Conservation (phyloP, 176 grass and related monocot genomes). For the Microstegium vimineum region DNA sequence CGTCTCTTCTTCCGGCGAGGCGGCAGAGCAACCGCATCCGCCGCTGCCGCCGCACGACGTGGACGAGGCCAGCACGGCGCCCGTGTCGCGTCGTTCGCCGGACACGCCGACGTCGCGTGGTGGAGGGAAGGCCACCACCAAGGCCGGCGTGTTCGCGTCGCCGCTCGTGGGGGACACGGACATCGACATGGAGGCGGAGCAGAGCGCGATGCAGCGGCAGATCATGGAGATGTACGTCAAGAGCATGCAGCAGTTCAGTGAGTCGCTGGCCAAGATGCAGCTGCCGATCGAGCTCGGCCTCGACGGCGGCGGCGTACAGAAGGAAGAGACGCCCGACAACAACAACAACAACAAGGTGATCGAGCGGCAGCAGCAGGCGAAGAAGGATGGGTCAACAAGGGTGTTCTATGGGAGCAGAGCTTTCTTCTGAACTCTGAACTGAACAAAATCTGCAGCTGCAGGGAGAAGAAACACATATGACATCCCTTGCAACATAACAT, state of each 20-base stretch:
- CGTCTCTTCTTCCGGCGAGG: background rate
- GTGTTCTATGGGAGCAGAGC: constrained; percentile 98
- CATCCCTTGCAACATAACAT: background rate
- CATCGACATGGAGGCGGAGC: constrained; percentile 61
- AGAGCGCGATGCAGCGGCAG: constrained; percentile 85
- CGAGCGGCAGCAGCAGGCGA: constrained; percentile 31
- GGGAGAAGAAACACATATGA: background rate
- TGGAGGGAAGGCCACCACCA: background rate
- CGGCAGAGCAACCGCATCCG: background rate
- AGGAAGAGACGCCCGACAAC: constrained; percentile 34
- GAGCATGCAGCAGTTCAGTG: constrained; percentile 95
- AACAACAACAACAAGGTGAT: constrained; percentile 14
- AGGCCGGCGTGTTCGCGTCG: constrained; percentile 45
- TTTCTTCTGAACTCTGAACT: constrained; percentile 74
- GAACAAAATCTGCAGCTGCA: background rate
- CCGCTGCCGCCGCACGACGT: background rate
- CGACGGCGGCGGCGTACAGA: constrained; percentile 8
- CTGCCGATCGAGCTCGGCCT: constrained; percentile 60
- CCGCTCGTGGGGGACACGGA: constrained; percentile 49
- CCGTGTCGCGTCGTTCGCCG: constrained; percentile 18
- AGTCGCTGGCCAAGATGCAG: constrained; percentile 71
- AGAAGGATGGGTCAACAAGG: constrained; percentile 68
- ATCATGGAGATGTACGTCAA: constrained; percentile 95
- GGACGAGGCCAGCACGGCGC: background rate
- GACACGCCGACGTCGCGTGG: constrained; percentile 60